Evolutionary conservation across 208 protist species (phyloP).

Genomic region (Trypanosoma caninum): DNA sequence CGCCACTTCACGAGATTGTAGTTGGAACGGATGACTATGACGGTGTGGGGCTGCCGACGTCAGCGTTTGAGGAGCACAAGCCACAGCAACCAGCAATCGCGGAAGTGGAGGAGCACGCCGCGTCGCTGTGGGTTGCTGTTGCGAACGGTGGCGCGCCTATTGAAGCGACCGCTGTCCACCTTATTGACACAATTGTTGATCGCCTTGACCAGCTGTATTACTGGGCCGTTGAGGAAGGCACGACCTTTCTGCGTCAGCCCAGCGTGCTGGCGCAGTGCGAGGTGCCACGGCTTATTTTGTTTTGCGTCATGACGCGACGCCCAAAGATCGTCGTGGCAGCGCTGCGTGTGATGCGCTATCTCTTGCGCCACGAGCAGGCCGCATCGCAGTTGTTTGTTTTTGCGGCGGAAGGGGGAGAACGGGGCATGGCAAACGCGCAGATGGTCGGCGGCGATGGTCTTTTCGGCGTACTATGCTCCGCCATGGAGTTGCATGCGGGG

Average conservation of each 20-base stretch:
- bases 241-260: conserved; percentile 39
- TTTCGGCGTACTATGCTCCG: conserved; percentile 13
- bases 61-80: conserved; percentile 1
- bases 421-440: background rate
- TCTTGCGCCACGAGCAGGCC: conserved; percentile 55
- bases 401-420: background rate
- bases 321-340: conserved; percentile 45
- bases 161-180: conserved; percentile 27
- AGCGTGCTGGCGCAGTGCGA: conserved; percentile 55
- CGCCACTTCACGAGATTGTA: conserved; percentile 25
- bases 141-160: conserved; percentile 17
- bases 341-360: conserved; percentile 33
- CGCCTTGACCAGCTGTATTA: conserved; percentile 56
- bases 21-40: conserved; percentile 40
- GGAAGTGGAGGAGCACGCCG: conserved; percentile 15
- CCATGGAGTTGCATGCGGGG: conserved; percentile 7
- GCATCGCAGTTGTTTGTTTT: conserved; percentile 40
- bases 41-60: conserved; percentile 16
- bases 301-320: conserved; percentile 36
- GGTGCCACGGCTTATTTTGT: conserved; percentile 45
- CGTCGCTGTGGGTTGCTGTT: conserved; percentile 15
- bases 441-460: conserved; percentile 4
- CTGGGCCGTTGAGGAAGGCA: conserved; percentile 70
- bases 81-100: background rate
- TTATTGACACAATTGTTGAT: conserved; percentile 36